Evolutionary conservation across 371 early-diverging fungal species (phyloP).

Genomic region (Circinella minor): DNA sequence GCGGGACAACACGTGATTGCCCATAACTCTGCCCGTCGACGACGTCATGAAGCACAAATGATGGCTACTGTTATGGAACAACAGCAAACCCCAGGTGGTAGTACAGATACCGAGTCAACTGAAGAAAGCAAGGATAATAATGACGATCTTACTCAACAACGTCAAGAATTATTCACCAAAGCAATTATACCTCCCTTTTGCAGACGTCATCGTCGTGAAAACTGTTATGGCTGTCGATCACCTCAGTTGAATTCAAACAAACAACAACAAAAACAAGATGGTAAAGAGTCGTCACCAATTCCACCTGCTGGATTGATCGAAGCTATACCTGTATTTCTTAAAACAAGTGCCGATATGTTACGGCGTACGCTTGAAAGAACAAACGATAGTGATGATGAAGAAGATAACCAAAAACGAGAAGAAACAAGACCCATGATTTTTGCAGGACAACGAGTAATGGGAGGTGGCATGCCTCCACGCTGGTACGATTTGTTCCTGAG

Average conservation of each 20-base stretch:
- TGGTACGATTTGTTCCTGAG: constrained; percentile 67
- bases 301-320: constrained; percentile 49
- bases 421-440: constrained; percentile 38
- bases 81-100: background rate
- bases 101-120: constrained; percentile 13
- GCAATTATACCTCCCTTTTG: constrained; percentile 43
- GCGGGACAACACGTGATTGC: constrained; percentile 45
- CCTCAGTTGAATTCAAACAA: constrained; percentile 25
- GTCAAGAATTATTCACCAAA: constrained; percentile 29
- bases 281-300: background rate
- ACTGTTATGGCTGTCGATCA: constrained; percentile 37
- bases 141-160: constrained; percentile 13
- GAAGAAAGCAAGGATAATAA: constrained; percentile 19
- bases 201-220: constrained; percentile 45
- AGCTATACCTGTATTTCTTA: constrained; percentile 61
- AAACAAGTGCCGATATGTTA: constrained; percentile 60
- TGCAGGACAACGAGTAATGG: constrained; percentile 56
- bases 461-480: constrained; percentile 59
- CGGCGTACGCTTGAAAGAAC: constrained; percentile 38
- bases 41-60: constrained; percentile 37
- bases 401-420: background rate
- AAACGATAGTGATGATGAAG: constrained; percentile 15
- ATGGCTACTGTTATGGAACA: constrained; percentile 27
- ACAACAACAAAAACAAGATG: constrained; percentile 28
- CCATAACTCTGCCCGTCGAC: constrained; percentile 35